Evolutionary conservation across 352 stramenopile genomes (phyloP), one percentile per base, ranked within the genome.

Genomic region (Globisporangium uncinulatum): DNA sequence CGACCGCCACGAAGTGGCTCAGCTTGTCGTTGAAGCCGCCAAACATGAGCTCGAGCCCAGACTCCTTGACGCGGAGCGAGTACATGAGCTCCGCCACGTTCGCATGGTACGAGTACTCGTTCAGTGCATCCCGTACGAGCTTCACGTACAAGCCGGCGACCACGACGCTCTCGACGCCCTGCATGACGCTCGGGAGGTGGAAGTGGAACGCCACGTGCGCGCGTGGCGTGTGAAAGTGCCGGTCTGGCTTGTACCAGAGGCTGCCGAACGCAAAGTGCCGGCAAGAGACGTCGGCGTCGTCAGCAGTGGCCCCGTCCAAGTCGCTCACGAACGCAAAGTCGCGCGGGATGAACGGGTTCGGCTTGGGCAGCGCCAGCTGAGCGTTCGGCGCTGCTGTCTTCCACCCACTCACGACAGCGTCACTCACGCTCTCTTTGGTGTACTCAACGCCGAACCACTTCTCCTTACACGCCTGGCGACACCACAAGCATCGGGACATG

Each of bases 21-120:
- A 90, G 61, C 50, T 92, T 92, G 56, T 92, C 75, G 55, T 86
- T 89, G 47, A 87, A 92, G 14, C 82, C 82, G n/a, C 77, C 76
- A 58, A 86, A 83, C 36, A 87, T 60, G 24, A 92, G 63, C 60
- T 90, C 77, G 37, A 92, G 47, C 0, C 75, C 77, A 13, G 63
- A 71, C 15, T 88, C 82, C 39, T 85, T 90, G 2, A 87, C 66
- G 17, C 74, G 69, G 14, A 92, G 63, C 37, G 73, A 84, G 61
- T 89, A 92, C 62, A 71, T 83, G 37, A 89, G 68, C 56, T 89
- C 76, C 0, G 82, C 80, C 32, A 89, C 79, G 49, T 83, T 84
- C 6, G 82, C 82, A 10, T 87, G 72, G 63, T 92, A 92, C 13
- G 82, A 72, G 51, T 87, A 87, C 51, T 87, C 82, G 51, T 86